Conservation (phyloP, 257 asterid species). For the Echium plantagineum region DNA sequence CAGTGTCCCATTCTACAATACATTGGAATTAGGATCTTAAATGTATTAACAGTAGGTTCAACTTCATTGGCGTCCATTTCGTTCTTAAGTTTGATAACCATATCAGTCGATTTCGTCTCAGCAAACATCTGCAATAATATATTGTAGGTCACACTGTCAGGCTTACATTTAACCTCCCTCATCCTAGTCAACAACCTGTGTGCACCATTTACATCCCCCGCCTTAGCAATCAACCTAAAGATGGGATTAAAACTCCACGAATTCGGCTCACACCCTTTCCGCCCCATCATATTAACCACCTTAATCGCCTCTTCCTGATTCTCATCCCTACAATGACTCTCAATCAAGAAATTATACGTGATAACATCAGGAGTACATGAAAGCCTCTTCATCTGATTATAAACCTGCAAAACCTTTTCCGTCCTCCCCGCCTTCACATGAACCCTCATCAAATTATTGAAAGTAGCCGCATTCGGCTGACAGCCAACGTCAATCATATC, state of each 20-base stretch:
- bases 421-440: conserved; percentile 92
- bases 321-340: conserved; percentile 63
- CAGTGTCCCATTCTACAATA: conserved; percentile 83
- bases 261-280: conserved; percentile 54
- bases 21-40: conserved; percentile 53
- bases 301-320: conserved; percentile 68
- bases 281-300: conserved; percentile 56
- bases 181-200: conserved; percentile 54
- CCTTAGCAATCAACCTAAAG: conserved; percentile 57
- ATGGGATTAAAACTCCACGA: conserved; percentile 63
- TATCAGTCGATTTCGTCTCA: conserved; percentile 60
- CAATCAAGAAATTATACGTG: conserved; percentile 71
- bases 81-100: conserved; percentile 79
- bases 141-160: conserved; percentile 66
- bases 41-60: conserved; percentile 76
- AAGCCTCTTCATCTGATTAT: conserved; percentile 78
- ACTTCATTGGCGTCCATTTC: conserved; percentile 68
- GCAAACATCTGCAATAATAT: conserved; percentile 82
- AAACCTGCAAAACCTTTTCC: conserved; percentile 72
- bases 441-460: conserved; percentile 72
- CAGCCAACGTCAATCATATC: conserved; percentile 77
- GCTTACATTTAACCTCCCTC: conserved; percentile 57
- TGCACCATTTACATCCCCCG: conserved; percentile 71
- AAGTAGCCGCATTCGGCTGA: conserved; percentile 65
- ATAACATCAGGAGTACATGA: conserved; percentile 63